Base-by-base conservation (phyloP, 1,139 yeast species). In the Williopsis jadinii region DNA sequence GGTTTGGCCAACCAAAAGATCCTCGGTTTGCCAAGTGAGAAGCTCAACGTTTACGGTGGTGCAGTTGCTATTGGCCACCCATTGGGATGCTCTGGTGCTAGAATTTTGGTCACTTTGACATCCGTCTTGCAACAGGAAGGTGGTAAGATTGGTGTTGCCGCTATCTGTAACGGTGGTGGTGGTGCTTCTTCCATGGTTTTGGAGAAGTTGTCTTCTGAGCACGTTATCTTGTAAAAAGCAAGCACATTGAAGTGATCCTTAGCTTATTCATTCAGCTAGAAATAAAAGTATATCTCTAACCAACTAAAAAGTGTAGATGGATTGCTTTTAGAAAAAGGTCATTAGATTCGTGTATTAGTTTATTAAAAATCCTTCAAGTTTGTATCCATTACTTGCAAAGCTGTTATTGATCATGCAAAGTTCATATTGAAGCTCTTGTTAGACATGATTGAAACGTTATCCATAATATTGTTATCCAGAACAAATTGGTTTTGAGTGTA, bases 21-120 rank as follows among this genome's bases (percentile, higher is more conserved):
- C 49, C 74, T 86, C 52, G 70, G 71, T 52, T 62, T 92, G 46
- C 75, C 80, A 45, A 67, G 70, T 30, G 74, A 75, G 41, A 88
- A 86, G 69, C 78, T 90, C 50, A 92, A 92, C 61, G 95, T 82
- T 43, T 90, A 90, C 64, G 98, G 98, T 66, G 98, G 97, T 65
- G 97, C 97, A 34, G 97, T 92, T 49, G 97, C 97, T 38, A 64
- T 92, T 54, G 97, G 97, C 40, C 97, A 92, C 64, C 97, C 98
- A 58, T 76, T 92, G 59, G 98, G 97, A 46, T 86, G 96, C 70
- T 84, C 95, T 15, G 98, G 98, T 64, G 97, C 97, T 35, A 83
- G 98, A 72, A 77, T 92, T 58, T 76, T 90, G 45, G 87, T 85
- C 53, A 92, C 97, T 37, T 74, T 92, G 64, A 63, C 80, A 48